These are phyloP conservation scores for Colletotrichum somersetense DNA, from an alignment of 2,329 filamentous ascomycete genomes.

Conservation along the genomic window DNA sequence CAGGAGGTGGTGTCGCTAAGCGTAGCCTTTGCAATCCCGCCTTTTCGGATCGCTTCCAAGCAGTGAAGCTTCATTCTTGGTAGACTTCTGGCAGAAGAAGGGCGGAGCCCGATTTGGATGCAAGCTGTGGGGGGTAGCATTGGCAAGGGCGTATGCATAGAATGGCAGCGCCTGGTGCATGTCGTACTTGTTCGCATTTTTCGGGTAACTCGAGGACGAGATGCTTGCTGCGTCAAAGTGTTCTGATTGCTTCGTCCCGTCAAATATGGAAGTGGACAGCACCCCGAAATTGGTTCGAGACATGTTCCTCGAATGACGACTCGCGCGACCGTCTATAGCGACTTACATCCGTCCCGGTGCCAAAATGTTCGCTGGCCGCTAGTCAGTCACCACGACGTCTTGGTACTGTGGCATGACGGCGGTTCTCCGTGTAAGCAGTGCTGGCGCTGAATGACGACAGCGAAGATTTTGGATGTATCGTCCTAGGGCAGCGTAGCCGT, in stretches of 20 bases:
- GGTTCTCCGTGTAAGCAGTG: background rate
- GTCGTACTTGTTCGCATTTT: slow-evolving; percentile 15
- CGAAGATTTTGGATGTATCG: background rate
- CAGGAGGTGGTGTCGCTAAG: slow-evolving; percentile 26
- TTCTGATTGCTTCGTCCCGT: slow-evolving; percentile 8
- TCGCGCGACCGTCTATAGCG: background rate
- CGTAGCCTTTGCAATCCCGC: slow-evolving; percentile 37
- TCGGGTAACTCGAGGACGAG: slow-evolving; percentile 25
- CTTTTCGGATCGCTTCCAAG: slow-evolving; percentile 35
- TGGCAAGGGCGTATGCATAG: slow-evolving; percentile 30
- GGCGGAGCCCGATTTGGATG: slow-evolving; percentile 36
- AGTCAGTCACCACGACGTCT: slow-evolving; percentile 1
- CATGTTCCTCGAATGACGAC: slow-evolving; percentile 9
- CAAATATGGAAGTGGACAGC: background rate
- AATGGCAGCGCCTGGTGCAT: slow-evolving; percentile 22
- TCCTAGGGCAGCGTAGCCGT: background rate
- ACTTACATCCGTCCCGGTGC: slow-evolving; percentile 4
- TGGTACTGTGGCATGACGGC: background rate
- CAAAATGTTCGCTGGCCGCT: background rate
- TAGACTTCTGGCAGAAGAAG: slow-evolving; percentile 28
- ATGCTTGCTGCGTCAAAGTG: slow-evolving; percentile 19
- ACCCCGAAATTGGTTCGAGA: slow-evolving; percentile 10
- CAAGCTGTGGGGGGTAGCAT: slow-evolving; percentile 14
- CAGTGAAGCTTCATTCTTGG: slow-evolving; percentile 35
- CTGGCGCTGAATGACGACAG: slow-evolving; percentile 9